Evolutionary conservation across 176 grass and related monocot species (phyloP), one percentile per base, ranked within the genome.

Genomic region (Triticum timopheevii): DNA sequence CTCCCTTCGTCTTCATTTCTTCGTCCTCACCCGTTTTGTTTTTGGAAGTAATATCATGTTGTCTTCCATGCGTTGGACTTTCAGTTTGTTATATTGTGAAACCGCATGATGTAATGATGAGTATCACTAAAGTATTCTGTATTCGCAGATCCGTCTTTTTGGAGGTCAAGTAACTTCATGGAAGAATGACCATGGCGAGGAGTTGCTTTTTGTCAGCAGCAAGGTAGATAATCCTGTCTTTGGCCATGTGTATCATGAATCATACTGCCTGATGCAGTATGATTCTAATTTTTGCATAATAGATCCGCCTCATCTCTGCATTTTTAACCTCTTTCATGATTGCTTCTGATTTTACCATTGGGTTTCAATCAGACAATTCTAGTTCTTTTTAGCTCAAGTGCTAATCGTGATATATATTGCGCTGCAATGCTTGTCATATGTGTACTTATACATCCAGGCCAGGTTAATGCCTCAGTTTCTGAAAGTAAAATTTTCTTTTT

Each of bases 131-230:
- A 65, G 28, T 65, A 16, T 50, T 78, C 0, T 82, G 5, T 78
- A 78, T 52, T 83, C 13, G 28, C 58, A 95, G 93, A 38, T 95
- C 61, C 78, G 61, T 77, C 90, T 95, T 76, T 95, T 90, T 86
- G 93, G 93, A 76, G 93, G 85, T 75, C 93, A 95, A 89, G 90
- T 95, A 77, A 93, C 83, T 65, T 90, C 93, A 30, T 95, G 93
- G 93, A 95, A 95, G 89, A 93, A 95, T 78, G 93, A 95, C 61
- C 71, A 92, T 81, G 93, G 90, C 25, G 93, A 95, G 88, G 93
- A 95, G 38, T 89, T 88, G 80, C 86, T 95, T 72, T 95, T 95
- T 65, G 73, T 95, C 52, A 95, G 93, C 87, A 95, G 79, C 59
- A 95, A 95, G 93, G 93, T 95, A 77, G 27, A 38, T 7, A 24